Evolutionary conservation across 169 alveolate genomes (phyloP).

Genomic region (Theileria luwenshuni): DNA sequence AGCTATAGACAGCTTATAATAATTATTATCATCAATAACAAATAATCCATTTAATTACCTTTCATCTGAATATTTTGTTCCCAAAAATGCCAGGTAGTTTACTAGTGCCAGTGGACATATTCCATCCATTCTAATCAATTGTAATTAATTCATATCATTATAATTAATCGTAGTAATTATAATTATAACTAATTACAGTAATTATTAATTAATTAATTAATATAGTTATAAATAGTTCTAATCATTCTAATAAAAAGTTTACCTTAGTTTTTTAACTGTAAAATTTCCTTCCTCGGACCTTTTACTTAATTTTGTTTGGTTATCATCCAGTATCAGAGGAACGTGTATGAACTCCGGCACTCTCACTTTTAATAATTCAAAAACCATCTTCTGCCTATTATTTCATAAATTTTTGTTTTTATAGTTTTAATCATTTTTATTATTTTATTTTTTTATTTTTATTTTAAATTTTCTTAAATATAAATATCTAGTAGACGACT

Average conservation of each 20-base stretch:
- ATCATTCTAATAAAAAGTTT: neutral
- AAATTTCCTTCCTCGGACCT: constrained; percentile 18
- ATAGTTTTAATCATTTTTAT: neutral
- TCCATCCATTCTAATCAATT: constrained; percentile 31
- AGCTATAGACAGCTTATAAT: neutral
- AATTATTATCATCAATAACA: too few species aligned
- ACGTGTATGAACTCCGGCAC: constrained; percentile 51
- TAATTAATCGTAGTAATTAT: neutral
- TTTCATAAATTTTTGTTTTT: neutral
- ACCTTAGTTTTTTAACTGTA: constrained; percentile 41
- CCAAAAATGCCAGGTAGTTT: constrained; percentile 58
- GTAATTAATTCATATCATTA: neutral
- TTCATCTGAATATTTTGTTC: constrained; percentile 45
- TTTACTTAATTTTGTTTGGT: constrained; percentile 48
- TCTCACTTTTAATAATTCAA: constrained; percentile 37
- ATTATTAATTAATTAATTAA: too few species aligned
- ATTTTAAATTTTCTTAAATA: neutral
- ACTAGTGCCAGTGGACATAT: constrained; percentile 41
- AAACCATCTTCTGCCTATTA: constrained; percentile 31
- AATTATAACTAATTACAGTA: neutral
- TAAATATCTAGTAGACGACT: constrained; percentile 33
- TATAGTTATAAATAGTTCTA: neutral
- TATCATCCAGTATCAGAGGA: constrained; percentile 43
- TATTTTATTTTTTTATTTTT: too few species aligned
- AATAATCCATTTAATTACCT: neutral